phyloP scores from a whole-genome alignment of 2,329 filamentous ascomycete species.

The Lojkania enalia region DNA sequence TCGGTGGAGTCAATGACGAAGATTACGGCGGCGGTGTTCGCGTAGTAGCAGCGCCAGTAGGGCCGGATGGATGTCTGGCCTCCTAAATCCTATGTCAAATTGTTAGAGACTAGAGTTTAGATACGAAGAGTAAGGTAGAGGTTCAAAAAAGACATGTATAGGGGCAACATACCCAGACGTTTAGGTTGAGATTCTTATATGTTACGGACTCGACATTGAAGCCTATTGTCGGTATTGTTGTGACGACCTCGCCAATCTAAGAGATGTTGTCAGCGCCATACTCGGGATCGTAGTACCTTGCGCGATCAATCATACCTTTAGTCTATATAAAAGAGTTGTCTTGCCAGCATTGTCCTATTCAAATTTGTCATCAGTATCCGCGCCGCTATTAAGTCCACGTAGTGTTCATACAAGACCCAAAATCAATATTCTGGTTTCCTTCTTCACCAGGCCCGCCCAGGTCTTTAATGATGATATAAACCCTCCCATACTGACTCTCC shows the following conservation, averaged over 20 bases:
- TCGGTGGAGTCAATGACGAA: constrained; percentile 99
- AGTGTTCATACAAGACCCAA: constrained; percentile 74
- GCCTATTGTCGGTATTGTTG: constrained; percentile 97
- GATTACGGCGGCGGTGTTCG: constrained; percentile 96
- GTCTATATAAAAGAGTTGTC: constrained; percentile 91
- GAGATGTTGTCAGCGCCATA: neutral
- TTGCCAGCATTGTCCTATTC: constrained; percentile 94
- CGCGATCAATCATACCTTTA: constrained; percentile 68
- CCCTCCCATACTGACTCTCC: constrained; percentile 32
- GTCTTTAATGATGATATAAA: constrained; percentile 36
- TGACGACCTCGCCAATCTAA: constrained; percentile 94
- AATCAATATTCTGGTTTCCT: constrained; percentile 96
- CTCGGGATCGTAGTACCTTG: neutral
- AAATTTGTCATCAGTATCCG: constrained; percentile 31
- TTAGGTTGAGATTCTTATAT: constrained; percentile 98
- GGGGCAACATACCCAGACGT: constrained; percentile 80
- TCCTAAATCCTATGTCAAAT: constrained; percentile 72
- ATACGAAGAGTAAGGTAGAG: too few relatives aligned
- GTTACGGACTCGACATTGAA: constrained; percentile 99
- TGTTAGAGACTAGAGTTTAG: constrained; percentile 4
- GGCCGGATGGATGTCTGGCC: constrained; percentile 98
- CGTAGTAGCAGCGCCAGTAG: constrained; percentile 99
- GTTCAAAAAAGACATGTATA: neutral
- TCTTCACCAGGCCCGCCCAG: constrained; percentile 60
- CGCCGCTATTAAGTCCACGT: constrained; percentile 4